Base-by-base conservation (phyloP, 345 rosid species). In the Draba incana region DNA sequence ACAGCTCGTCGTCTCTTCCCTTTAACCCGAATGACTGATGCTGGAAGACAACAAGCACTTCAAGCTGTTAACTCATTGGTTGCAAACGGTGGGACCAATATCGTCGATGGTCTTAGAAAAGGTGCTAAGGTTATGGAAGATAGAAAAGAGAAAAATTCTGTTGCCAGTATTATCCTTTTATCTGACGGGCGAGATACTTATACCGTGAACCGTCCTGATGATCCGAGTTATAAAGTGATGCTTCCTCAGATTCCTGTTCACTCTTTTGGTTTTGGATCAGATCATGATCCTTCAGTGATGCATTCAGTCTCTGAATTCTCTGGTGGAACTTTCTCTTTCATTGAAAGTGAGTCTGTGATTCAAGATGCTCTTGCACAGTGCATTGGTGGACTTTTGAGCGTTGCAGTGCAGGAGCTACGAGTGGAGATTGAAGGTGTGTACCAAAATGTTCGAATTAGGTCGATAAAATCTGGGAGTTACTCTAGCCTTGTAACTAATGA, bases 281-380 rank as follows among this genome's bases (percentile, higher is more conserved):
- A 92, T 68, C 96, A 87, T 59, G 96, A 89, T 81, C 88, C 98
- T 56, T 84, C 88, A 9, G 79, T 82, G 7, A 85, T 89, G 98
- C 94, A 89, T 79, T 87, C 94, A 10, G 79, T 92, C 54, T 87
- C 96, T 31, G 90, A 92, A 71, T 74, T 66, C 24, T 87, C 92
- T 1, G 90, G 96, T 37, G 98, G 98, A 27, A 92, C 96, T 0
- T 92, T 89, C 78, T 89, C 96, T 41, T 92, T 92, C 77, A 89
- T 87, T 9, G 96, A 87, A 79, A 84, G 81, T 2, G 98, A 87
- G 82, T 80, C 85, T 55, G 82, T 81, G 52, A 87, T 92, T 48
- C 98, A 92, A 78, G 96, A 92, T 72, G 96, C 98, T 45, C 85
- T 89, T 80, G 98, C 98, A 15, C 96, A 92, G 70, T 89, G 98